Percentiles rank a stretch among this genome's conserved stretches.
Evolutionary conservation across 208 protist species (phyloP).

Genomic region (Crithidia expoeki): DNA sequence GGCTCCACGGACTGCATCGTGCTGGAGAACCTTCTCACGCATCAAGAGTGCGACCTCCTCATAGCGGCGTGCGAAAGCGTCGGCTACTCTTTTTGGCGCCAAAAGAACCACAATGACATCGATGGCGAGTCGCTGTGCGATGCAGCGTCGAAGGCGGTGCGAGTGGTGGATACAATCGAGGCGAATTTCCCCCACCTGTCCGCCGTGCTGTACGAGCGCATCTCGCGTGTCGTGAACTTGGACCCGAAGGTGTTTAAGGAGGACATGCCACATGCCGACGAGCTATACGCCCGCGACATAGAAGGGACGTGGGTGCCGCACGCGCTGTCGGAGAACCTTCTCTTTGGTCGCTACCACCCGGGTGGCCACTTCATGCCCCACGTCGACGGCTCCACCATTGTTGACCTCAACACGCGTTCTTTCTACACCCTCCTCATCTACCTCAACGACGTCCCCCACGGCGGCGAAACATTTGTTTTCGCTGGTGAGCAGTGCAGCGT

Average conservation of each 20-base stretch:
- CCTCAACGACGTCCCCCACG: constrained; percentile 79
- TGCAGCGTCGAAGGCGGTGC: constrained; percentile 55
- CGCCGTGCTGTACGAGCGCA: constrained; percentile 64
- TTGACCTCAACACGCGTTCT: constrained; percentile 87
- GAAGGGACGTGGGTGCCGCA: constrained; percentile 80
- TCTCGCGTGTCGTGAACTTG: constrained; percentile 59
- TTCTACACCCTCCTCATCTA: constrained; percentile 92
- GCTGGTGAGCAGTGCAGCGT: constrained; percentile 73
- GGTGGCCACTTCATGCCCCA: constrained; percentile 93
- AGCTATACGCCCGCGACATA: constrained; percentile 79
- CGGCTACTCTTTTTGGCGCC: constrained; percentile 84
- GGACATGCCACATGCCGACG: constrained; percentile 60
- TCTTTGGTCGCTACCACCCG: constrained; percentile 78
- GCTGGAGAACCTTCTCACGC: constrained; percentile 76
- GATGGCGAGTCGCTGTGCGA: constrained; percentile 48
- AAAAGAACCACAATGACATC: constrained; percentile 48
- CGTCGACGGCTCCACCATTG: constrained; percentile 86
- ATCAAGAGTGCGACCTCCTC: constrained; percentile 74
- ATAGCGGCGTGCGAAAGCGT: constrained; percentile 73
- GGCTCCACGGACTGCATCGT: constrained; percentile 71
- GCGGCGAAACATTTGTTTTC: constrained; percentile 87
- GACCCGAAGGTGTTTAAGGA: constrained; percentile 59
- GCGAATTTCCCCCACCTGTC: constrained; percentile 71
- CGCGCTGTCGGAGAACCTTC: constrained; percentile 74
- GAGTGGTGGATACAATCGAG: constrained; percentile 89